Base-by-base conservation (phyloP, 345 rosid genomes). In the Reutealis trisperma region DNA sequence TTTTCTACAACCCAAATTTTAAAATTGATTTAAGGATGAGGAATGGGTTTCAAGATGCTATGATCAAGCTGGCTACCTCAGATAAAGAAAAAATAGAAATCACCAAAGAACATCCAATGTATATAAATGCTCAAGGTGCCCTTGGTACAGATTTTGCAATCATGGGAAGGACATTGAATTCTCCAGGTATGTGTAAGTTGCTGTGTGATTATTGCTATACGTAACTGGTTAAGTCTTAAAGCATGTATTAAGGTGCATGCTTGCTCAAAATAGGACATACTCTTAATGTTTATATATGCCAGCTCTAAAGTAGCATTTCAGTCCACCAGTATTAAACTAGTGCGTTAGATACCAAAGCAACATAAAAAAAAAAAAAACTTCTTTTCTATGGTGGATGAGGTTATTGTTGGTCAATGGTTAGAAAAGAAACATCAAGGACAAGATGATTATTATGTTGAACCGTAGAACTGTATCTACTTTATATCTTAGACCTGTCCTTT, bases 1-100 rank as follows among this genome's bases (percentile, higher is more conserved):
- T 87, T 69, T 88, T 90, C 79, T 88, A 87, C 80, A 85, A 79
- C 75, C 88, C 86, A 1, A 87, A 83, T 74, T 85, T 84, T 22
- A 84, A 87, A 85, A 79, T 84, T 34, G 91, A 88, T 76, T 73
- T 79, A 49, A 77, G 85, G 67, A 77, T 88, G 83, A 85, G 93
- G 84, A 88, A 87, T 75, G 91, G 93, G 44, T 90, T 90, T 82
- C 93, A 88, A 83, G 91, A 90, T 76, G 87, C 89, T 70, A 87
- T 90, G 91, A 73, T 83, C 76, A 90, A 82, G 79, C 72, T 90
- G 84, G 91, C 84, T 42, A 75, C 68, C 42, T 75, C 88, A 2
- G 88, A 88, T n/a, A 79, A 77, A 67, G 88, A 84, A 64, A 80
- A 75, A 71, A 57, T 75, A 13, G 87, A 88, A 62, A 85, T 90